phyloP scores from a whole-genome alignment of 2,329 filamentous ascomycete genomes.

The Aureobasidium sp. region DNA sequence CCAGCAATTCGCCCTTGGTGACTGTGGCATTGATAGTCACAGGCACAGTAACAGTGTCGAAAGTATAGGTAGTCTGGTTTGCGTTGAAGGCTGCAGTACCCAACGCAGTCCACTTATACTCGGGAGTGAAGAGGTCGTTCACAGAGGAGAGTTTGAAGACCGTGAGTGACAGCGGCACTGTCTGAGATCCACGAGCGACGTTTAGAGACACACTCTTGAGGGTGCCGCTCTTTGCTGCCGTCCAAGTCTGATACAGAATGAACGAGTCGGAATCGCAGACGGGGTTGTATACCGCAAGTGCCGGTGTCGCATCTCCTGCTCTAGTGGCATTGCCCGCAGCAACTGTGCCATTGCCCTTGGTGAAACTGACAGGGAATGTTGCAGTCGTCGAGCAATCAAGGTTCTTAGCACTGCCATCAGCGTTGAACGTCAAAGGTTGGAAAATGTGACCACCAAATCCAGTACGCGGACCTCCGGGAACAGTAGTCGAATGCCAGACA shows the following conservation, averaged over 20 bases:
- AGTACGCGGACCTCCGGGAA: slow-evolving; percentile 20
- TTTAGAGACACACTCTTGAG: slow-evolving; percentile 21
- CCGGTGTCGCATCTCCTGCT: slow-evolving; percentile 18
- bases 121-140: slow-evolving; percentile 19
- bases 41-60: slow-evolving; percentile 19
- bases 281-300: slow-evolving; percentile 20
- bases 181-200: slow-evolving; percentile 19
- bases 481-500: slow-evolving; percentile 22
- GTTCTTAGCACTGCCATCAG: slow-evolving; percentile 20
- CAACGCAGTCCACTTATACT: slow-evolving; percentile 21
- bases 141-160: slow-evolving; percentile 22
- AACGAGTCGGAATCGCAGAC: slow-evolving; percentile 23
- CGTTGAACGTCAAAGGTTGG: slow-evolving; percentile 21
- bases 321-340: slow-evolving; percentile 16
- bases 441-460: slow-evolving; percentile 23
- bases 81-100: slow-evolving; percentile 19
- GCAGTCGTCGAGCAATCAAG: slow-evolving; percentile 21
- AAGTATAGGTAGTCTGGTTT: slow-evolving; percentile 19
- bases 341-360: slow-evolving; percentile 14
- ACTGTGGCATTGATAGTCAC: slow-evolving; percentile 22
- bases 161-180: slow-evolving; percentile 19
- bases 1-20: slow-evolving; percentile 19
- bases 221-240: slow-evolving; percentile 18
- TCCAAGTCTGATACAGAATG: slow-evolving; percentile 23
- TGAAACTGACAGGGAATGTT: slow-evolving; percentile 19